Base-by-base conservation (phyloP, 2,329 filamentous ascomycete species). In the Coniochaeta sp. region DNA sequence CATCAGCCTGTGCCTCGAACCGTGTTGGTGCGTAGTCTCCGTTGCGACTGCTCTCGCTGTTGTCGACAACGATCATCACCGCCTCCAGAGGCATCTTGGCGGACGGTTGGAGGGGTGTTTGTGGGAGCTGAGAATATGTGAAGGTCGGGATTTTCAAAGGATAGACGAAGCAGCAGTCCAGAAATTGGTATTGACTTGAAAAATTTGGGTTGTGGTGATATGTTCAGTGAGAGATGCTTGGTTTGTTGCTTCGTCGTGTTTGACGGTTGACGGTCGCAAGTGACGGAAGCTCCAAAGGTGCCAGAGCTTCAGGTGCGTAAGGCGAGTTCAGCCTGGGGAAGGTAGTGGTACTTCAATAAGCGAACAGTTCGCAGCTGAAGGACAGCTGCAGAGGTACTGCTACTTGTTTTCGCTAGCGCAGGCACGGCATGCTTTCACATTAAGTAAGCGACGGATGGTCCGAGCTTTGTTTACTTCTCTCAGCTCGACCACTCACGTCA, bases 1-100 rank as follows among this genome's bases (percentile, higher is more conserved):
- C 91, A 71, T 99, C 94, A 61, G 89, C 81, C 79, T 99, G 94
- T 62, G 94, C 91, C 73, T 96, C 91, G 79, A 91, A 99, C 71
- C 94, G 85, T 60, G 91, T 95, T 53, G 94, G 92, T 66, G 89
- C 87, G 70, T 79, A 81, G 71, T 99, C 94, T 67, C 95, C 94
- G 74, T 99, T 99, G 68, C 94, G 85, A 77, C 90, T 95, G 76
- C 88, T 91, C 77, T 99, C 94, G 77, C 91, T 96, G 80, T 97
- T 99, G 81, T 99, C 94, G 65, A 97, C 90, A 80, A 97, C 86
- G 71, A 99, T 89, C 91, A 99, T 97, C 57, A 95, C 95, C 76
- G 94, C 95, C 85, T 99, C 94, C 73, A 99, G 86, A 74, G 86
- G 89, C 94, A 99, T 99, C 67, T 79, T 91, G 83, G 70, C 73